A percentile compares a stretch with the other conserved stretches of the same genome.
These are phyloP conservation scores for Flueggea neowawraea DNA, from an alignment of 441 rosid species.

Conservation along the genomic window DNA sequence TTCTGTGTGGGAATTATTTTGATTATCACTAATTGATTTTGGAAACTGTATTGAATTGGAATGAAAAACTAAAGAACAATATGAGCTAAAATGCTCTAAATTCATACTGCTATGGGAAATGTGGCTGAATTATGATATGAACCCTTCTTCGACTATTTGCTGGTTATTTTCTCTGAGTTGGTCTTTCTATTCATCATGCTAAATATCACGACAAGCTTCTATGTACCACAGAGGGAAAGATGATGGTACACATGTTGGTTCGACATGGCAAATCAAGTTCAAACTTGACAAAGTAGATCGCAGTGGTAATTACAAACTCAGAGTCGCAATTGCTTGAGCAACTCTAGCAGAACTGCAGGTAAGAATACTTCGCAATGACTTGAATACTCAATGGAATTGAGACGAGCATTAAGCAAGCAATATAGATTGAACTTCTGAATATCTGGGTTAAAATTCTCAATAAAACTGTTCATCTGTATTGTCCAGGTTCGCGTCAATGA, in stretches of 20 bases:
- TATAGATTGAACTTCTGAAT: neutral
- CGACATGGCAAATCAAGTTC: constrained; percentile 88
- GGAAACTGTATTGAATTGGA: too few species aligned
- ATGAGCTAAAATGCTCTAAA: too few species aligned
- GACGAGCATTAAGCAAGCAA: neutral
- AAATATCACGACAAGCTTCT: constrained; percentile 4
- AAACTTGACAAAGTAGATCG: constrained; percentile 43
- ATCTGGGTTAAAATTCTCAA: neutral
- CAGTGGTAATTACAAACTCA: constrained; percentile 50
- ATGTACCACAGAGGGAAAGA: constrained; percentile 39
- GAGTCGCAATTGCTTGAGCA: constrained; percentile 85
- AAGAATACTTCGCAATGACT: constrained; percentile 5
- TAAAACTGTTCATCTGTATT: neutral
- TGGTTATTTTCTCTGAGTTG: neutral
- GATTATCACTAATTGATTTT: too few species aligned
- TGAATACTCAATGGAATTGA: neutral
- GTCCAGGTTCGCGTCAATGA: constrained; percentile 60
- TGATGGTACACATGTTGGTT: constrained; percentile 41
- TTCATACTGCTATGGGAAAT: too few species aligned
- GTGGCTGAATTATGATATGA: too few species aligned
- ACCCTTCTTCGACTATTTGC: too few species aligned
- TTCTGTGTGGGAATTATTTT: too few species aligned
- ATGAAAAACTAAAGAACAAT: too few species aligned
- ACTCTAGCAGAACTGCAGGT: constrained; percentile 91
- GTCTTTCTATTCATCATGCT: neutral